These are phyloP conservation scores for Senna tora DNA, from an alignment of 306 rosid genomes.

Conservation along the genomic window DNA sequence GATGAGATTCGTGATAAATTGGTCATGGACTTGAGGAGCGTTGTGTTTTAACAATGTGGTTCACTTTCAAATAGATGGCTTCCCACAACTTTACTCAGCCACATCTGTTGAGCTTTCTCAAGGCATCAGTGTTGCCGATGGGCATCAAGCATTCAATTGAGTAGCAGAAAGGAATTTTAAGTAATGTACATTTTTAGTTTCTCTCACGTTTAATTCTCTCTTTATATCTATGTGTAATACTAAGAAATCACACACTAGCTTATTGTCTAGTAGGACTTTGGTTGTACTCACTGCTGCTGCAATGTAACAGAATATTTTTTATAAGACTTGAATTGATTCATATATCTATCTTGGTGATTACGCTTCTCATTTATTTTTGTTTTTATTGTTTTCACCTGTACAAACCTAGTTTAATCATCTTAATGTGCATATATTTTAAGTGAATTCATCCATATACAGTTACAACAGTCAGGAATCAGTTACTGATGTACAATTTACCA, in stretches of 20 bases:
- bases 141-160: conserved; percentile 15
- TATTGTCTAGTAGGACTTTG: conserved; percentile 24
- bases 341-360: background rate
- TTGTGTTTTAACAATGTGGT: conserved; percentile 40
- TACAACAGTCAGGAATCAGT: background rate
- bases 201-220: background rate
- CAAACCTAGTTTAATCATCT: background rate
- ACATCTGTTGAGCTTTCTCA: conserved; percentile 17
- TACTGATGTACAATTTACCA: background rate
- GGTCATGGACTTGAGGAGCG: conserved; percentile 55
- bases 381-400: background rate
- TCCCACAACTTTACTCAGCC: conserved; percentile 24
- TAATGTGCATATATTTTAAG: background rate
- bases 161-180: conserved; percentile 9
- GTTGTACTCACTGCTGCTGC: conserved; percentile 18
- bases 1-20: conserved; percentile 51
- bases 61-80: conserved; percentile 19
- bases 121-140: conserved; percentile 24
- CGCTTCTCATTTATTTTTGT: no score
- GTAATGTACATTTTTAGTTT: conserved; percentile 19
- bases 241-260: conserved; percentile 16
- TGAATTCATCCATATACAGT: background rate
- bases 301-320: conserved; percentile 14
- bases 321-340: background rate
- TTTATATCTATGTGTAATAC: background rate